Percentiles rank a stretch among this genome's conserved stretches.
phyloP scores from a whole-genome alignment of 1,284 basidiomycete genomes.

The Fistulinella cinereoalba region DNA sequence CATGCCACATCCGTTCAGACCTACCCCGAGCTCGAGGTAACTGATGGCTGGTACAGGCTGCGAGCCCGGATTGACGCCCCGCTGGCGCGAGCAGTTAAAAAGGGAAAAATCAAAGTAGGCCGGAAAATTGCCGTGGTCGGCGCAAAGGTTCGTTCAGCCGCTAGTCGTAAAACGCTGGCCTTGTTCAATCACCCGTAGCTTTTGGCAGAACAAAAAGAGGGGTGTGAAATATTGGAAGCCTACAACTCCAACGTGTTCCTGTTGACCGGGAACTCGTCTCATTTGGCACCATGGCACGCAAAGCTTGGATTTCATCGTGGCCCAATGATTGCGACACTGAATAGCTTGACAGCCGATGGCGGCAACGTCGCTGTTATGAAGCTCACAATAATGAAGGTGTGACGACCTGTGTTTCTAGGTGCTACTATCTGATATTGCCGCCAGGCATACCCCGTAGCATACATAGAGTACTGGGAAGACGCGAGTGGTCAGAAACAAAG shows the following conservation, averaged over 20 bases:
- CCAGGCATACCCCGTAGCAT: conserved; percentile 63
- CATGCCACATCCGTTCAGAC: conserved; percentile 39
- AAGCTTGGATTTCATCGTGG: conserved; percentile 73
- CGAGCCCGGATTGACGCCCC: conserved; percentile 74
- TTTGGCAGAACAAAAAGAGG: conserved; percentile 68
- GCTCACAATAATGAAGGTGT: conserved; percentile 67
- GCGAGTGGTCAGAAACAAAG: conserved; percentile 51
- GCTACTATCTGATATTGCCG: conserved; percentile 10
- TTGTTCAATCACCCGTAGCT: conserved; percentile 46
- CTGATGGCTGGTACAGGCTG: conserved; percentile 95
- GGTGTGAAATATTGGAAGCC: conserved; percentile 81
- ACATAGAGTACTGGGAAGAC: conserved; percentile 55
- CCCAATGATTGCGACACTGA: conserved; percentile 72
- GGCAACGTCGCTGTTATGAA: conserved; percentile 79
- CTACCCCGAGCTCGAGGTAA: conserved; percentile 73
- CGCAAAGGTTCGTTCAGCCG: conserved; percentile 59
- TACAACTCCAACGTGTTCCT: conserved; percentile 66
- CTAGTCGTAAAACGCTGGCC: neutral
- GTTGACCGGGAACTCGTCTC: conserved; percentile 82
- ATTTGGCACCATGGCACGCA: conserved; percentile 84
- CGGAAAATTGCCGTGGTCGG: conserved; percentile 82
- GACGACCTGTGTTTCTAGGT: conserved; percentile 19
- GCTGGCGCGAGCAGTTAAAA: conserved; percentile 66
- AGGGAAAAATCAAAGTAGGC: conserved; percentile 69
- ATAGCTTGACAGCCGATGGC: conserved; percentile 80